Conservation (phyloP, 441 rosid genomes). For the Brassica balearica region DNA sequence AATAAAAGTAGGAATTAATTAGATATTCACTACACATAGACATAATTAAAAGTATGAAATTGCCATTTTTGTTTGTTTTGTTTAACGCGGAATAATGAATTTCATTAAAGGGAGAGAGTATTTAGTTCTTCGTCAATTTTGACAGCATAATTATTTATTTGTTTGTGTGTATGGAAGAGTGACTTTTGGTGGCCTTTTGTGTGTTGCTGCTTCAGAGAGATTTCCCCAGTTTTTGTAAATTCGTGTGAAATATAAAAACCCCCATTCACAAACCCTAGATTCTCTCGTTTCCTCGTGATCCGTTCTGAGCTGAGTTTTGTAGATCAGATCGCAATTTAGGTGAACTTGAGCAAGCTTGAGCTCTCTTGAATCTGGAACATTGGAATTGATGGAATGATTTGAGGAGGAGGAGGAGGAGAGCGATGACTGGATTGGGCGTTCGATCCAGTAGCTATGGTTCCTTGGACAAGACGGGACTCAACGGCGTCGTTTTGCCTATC, state of each 20-base stretch:
- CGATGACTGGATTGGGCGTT: conserved; percentile 89
- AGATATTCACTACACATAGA: not conserved
- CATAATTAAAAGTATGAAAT: conserved; percentile 25
- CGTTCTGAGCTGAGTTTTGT: conserved; percentile 23
- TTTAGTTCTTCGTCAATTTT: conserved; percentile 29
- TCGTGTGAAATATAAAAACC: conserved; percentile 42
- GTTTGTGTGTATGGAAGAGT: conserved; percentile 14
- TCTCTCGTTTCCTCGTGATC: conserved; percentile 28
- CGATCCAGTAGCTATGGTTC: conserved; percentile 95
- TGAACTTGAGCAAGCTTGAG: conserved; percentile 21
- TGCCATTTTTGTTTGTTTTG: not conserved
- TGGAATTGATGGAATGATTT: conserved; percentile 43
- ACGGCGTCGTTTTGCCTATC: conserved; percentile 63
- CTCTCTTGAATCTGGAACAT: conserved; percentile 25
- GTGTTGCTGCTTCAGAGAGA: conserved; percentile 4
- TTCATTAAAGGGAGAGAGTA: not conserved
- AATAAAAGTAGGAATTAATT: not conserved
- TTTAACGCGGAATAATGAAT: conserved; percentile 26
- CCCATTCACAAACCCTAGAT: conserved; percentile 61
- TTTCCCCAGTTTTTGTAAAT: conserved; percentile 31
- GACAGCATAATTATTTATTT: conserved; percentile 24
- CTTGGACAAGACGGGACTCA: conserved; percentile 76
- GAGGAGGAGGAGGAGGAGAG: not conserved
- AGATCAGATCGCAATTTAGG: conserved; percentile 39
- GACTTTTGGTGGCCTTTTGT: conserved; percentile 24